phyloP scores from a whole-genome alignment of 2,329 filamentous ascomycete species.

The Sporothrix variecibatus region DNA sequence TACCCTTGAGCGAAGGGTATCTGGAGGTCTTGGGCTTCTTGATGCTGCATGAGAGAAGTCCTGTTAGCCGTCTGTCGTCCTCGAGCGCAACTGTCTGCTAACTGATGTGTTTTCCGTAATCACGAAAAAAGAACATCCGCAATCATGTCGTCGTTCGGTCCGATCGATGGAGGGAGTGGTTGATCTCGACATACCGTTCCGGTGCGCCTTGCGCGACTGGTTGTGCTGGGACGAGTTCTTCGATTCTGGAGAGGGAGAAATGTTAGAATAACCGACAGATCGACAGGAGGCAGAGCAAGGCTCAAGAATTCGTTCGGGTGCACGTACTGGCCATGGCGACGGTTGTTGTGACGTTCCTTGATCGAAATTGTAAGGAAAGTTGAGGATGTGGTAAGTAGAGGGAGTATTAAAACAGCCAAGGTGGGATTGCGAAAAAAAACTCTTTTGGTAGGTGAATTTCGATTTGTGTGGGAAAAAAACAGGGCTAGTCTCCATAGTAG shows the following conservation, averaged over 20 bases:
- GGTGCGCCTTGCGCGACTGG: slow-evolving; percentile 97
- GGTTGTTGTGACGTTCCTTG: slow-evolving; percentile 40
- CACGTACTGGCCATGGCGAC: slow-evolving; percentile 72
- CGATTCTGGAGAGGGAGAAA: slow-evolving; percentile 66
- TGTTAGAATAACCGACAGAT: slow-evolving; percentile 34
- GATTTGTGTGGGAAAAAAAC: slow-evolving; percentile 33
- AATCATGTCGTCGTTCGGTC: background rate
- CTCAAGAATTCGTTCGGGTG: slow-evolving; percentile 6
- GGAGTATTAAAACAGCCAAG: slow-evolving; percentile 19
- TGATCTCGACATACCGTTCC: slow-evolving; percentile 75
- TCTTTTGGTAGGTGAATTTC: slow-evolving; percentile 33
- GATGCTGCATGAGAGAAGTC: slow-evolving; percentile 65
- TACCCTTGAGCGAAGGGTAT: slow-evolving; percentile 98
- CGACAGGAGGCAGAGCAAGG: background rate
- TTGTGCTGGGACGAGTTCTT: slow-evolving; percentile 99
- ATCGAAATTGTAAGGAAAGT: slow-evolving; percentile 31
- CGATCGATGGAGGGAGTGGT: background rate
- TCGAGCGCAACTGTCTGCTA: background rate
- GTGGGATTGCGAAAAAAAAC: slow-evolving; percentile 29
- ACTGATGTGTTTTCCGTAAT: background rate
- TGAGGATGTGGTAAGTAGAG: slow-evolving; percentile 22
- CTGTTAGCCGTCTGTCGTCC: slow-evolving; percentile 11
- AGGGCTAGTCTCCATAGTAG: slow-evolving; percentile 27
- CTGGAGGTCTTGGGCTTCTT: slow-evolving; percentile 99
- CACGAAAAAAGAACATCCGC: background rate